Evolutionary conservation across 2,329 filamentous ascomycete genomes (phyloP).

Genomic region (Alternaria novae-zelandiae): DNA sequence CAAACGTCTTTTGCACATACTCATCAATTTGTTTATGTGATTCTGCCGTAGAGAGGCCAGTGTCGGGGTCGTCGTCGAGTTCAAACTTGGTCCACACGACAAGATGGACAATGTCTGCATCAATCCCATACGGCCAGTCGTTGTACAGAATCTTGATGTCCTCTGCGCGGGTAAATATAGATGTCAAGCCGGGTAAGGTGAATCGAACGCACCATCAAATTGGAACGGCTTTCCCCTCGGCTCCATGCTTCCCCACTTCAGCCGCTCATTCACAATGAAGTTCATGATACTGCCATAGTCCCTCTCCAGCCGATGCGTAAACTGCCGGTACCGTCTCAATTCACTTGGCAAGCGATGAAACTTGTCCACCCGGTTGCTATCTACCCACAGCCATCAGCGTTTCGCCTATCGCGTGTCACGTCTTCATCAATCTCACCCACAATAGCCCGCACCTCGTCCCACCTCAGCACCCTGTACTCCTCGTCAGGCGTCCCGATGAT

Average conservation of each 20-base stretch:
- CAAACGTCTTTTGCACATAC: slow-evolving; percentile 74
- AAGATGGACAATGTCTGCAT: slow-evolving; percentile 77
- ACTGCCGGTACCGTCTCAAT: slow-evolving; percentile 78
- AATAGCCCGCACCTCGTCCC: slow-evolving; percentile 72
- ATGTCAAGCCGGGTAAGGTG: not conserved
- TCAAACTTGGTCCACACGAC: slow-evolving; percentile 94
- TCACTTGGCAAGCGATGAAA: slow-evolving; percentile 81
- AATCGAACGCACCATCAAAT: slow-evolving; percentile 26
- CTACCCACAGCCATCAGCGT: slow-evolving; percentile 40
- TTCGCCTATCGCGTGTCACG: not conserved
- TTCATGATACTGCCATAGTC: slow-evolving; percentile 78
- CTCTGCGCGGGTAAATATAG: slow-evolving; percentile 41
- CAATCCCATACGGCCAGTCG: slow-evolving; percentile 93
- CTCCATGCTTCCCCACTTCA: slow-evolving; percentile 68
- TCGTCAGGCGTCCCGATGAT: slow-evolving; percentile 76
- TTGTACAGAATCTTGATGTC: slow-evolving; percentile 82
- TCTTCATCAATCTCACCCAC: slow-evolving; percentile 41
- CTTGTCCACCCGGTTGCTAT: slow-evolving; percentile 71
- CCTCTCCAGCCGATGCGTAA: slow-evolving; percentile 66
- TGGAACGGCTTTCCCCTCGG: slow-evolving; percentile 53
- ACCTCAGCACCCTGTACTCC: slow-evolving; percentile 68
- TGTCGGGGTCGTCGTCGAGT: slow-evolving; percentile 70
- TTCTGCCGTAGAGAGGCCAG: slow-evolving; percentile 70
- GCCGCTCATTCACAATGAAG: slow-evolving; percentile 73
- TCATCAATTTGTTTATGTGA: slow-evolving; percentile 70